Base-by-base conservation (phyloP, 805 yeast genomes). In the Zygosaccharomyces lentus region DNA sequence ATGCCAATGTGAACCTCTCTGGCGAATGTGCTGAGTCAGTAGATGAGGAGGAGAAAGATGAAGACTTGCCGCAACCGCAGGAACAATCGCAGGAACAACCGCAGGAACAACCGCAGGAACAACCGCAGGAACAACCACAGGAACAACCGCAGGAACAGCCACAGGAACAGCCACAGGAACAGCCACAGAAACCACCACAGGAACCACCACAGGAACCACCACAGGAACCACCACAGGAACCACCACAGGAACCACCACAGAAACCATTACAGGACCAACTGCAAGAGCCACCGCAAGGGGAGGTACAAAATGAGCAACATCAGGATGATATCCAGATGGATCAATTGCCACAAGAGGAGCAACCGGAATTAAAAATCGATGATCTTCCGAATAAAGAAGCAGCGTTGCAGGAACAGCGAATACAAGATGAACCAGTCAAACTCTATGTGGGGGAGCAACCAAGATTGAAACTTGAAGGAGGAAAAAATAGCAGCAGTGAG, bases 1-100 rank as follows among this genome's bases (percentile, higher is more conserved):
- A 29, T 29, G 55, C 68, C 75, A 80, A 73, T 37, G 66, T 71
- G 45, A 74, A 70, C 52, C 67, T 68, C n/a, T 27, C 15, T 27
- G 41, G 34, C 6, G 9, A 9, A 34, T 10, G 4, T 34, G 66
- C 68, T 31, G 57, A 57, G 10, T 59, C 54, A 7, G 63, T 54
- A 2, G 68, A 59, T 6, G 70, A 64, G 2, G 67, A 59, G n/a
- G 69, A 67, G 1, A 66, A 60, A 2, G 74, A 63, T 0, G 64
- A 59, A 0, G 67, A 58, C 0, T 69, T 62, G 12, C 69, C 56
- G 1, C 74, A 68, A 13, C 73, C 32, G 30, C 36, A 24, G 21
- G 45, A 24, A 41, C 27, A 36, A 23, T 24, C 19, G n/a, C n/a
- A n/a, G n/a, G n/a, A n/a, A 39, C 31, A 12, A 16, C 15, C 17